Evolutionary conservation across 257 asterid genomes (phyloP).

Genomic region (Forsythia viridissima): DNA sequence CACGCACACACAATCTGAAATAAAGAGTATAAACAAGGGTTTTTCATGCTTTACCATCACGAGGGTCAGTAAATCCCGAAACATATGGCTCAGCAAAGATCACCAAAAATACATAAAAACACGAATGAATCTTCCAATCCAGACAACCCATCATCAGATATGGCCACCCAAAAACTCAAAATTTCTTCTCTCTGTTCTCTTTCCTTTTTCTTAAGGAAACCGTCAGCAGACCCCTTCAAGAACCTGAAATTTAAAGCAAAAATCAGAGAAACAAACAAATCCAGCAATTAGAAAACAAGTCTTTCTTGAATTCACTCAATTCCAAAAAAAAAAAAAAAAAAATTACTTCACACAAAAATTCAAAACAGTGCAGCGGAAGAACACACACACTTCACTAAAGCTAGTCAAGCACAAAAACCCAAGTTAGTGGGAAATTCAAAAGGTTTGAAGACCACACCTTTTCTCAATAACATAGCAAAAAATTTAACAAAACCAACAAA

Average conservation of each 20-base stretch:
- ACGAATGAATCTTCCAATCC: conserved; percentile 36
- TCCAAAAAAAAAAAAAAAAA: conserved; percentile 5
- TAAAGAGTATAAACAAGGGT: neutral
- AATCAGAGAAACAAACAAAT: conserved; percentile 10
- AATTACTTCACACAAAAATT: conserved; percentile 1
- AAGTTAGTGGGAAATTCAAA: conserved; percentile 37
- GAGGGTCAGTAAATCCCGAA: conserved; percentile 73
- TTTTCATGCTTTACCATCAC: conserved; percentile 59
- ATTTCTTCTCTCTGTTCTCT: conserved; percentile 13
- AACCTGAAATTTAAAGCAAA: conserved; percentile 24
- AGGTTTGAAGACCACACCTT: conserved; percentile 50
- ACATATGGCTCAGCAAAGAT: conserved; percentile 39
- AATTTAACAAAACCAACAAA: conserved; percentile 17
- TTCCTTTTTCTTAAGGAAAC: conserved; percentile 15
- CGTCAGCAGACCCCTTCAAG: conserved; percentile 26
- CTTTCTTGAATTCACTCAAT: neutral
- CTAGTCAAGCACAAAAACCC: conserved; percentile 53
- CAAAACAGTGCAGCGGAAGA: conserved; percentile 6
- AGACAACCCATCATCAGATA: conserved; percentile 43
- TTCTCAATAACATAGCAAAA: conserved; percentile 25
- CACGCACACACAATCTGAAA: neutral
- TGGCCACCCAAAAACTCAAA: conserved; percentile 29
- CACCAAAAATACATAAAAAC: conserved; percentile 41
- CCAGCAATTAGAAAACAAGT: conserved; percentile 18
- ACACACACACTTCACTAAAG: conserved; percentile 30